These are phyloP conservation scores for Pleurotus eryngii DNA, from an alignment of 768 basidiomycete species.

Conservation along the genomic window DNA sequence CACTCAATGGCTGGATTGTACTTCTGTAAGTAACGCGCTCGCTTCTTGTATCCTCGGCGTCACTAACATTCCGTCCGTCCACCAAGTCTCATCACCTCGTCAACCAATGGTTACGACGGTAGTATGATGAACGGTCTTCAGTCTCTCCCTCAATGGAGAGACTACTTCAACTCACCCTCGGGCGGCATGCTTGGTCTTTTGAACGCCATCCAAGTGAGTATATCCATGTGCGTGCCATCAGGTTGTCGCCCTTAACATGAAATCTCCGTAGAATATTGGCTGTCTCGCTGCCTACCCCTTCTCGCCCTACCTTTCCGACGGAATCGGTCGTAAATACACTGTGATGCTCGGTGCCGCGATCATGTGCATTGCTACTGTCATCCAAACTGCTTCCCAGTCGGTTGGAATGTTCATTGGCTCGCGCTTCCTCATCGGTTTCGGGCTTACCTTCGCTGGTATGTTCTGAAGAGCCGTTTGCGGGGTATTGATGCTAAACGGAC, in stretches of 20 bases:
- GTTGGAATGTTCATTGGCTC: slow-evolving; percentile 25
- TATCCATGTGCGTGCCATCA: background rate
- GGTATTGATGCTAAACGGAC: background rate
- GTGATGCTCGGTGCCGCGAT: slow-evolving; percentile 66
- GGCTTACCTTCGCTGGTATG: slow-evolving; percentile 64
- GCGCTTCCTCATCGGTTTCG: slow-evolving; percentile 68
- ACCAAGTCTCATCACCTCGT: slow-evolving; percentile 65
- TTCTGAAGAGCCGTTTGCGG: slow-evolving; percentile 6
- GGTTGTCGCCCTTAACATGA: background rate
- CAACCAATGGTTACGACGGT: slow-evolving; percentile 73
- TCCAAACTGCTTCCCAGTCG: slow-evolving; percentile 57
- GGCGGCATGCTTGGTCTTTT: slow-evolving; percentile 61
- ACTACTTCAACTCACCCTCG: slow-evolving; percentile 54
- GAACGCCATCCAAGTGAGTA: slow-evolving; percentile 67
- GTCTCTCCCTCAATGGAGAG: slow-evolving; percentile 57
- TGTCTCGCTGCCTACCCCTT: slow-evolving; percentile 66
- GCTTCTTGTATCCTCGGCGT: background rate
- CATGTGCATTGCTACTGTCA: slow-evolving; percentile 63
- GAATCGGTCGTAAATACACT: slow-evolving; percentile 63
- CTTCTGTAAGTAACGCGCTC: slow-evolving; percentile 43
- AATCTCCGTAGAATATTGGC: slow-evolving; percentile 56
- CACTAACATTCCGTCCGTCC: background rate
- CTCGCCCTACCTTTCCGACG: slow-evolving; percentile 69
- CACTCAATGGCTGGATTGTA: slow-evolving; percentile 66
- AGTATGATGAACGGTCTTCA: slow-evolving; percentile 34